Conservation (phyloP, 257 asterid genomes). For the Solanum lignicaule region DNA sequence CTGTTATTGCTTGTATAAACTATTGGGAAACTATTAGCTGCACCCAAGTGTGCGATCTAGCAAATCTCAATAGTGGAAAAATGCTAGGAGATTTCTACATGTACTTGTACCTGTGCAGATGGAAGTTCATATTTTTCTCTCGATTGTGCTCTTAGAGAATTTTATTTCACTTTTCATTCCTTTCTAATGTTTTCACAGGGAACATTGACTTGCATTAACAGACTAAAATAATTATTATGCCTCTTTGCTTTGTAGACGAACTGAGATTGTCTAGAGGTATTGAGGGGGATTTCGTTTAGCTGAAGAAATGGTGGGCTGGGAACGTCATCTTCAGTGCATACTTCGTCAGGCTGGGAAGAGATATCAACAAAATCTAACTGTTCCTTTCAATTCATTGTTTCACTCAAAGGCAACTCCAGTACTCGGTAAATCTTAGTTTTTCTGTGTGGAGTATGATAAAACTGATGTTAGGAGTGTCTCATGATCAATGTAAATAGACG, state of each 20-base stretch:
- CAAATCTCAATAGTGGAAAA: neutral
- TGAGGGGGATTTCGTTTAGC: conserved; percentile 1
- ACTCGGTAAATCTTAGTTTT: conserved; percentile 32
- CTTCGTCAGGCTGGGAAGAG: conserved; percentile 53
- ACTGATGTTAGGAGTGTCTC: neutral
- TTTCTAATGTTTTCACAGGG: neutral
- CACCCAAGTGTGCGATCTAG: neutral
- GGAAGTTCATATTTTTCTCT: neutral
- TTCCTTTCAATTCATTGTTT: conserved; percentile 30
- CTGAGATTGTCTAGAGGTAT: neutral
- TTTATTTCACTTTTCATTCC: neutral
- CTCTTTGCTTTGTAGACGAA: neutral
- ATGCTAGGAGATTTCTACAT: neutral
- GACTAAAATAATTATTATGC: neutral
- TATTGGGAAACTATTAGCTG: neutral
- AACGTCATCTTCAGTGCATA: conserved; percentile 52
- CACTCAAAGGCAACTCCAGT: conserved; percentile 45
- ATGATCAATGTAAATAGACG: neutral
- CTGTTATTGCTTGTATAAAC: neutral
- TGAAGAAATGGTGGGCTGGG: conserved; percentile 65
- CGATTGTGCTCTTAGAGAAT: neutral
- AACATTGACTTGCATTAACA: neutral
- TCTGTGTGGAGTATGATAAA: neutral
- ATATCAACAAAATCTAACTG: conserved; percentile 25
- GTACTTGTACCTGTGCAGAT: neutral